Base-by-base conservation (phyloP, 257 asterid species). In the Ehretia macrophylla region DNA sequence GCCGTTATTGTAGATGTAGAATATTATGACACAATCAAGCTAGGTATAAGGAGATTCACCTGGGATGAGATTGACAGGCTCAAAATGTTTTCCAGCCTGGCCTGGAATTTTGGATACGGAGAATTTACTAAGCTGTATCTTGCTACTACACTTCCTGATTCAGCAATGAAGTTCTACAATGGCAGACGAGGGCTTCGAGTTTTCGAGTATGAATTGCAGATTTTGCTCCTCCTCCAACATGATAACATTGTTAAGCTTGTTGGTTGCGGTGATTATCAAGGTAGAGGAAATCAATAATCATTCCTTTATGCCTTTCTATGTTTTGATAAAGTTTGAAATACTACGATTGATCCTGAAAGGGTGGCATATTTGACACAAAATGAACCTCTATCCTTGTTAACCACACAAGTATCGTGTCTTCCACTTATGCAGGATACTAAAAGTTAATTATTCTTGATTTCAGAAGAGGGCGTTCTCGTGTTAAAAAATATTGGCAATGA, bases 61-160 rank as follows among this genome's bases (percentile, higher is more conserved):
- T 74, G 83, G 76, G 65, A 62, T 10, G 75, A 87, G 45, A 62
- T 82, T 39, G 49, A 72, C 66, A 76, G 32, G 22, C 44, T 58
- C 46, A 76, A 81, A 8, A 58, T 23, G 65, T 57, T 70, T 53
- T 84, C 80, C 56, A 65, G 56, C 4, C n/a, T n/a, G n/a, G 32
- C 86, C 18, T 3, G 44, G 9, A 75, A 80, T 27, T 73, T 87
- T n/a, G 95, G 87, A 0, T 73, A 71, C n/a, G 95, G 94, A 32
- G 94, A 92, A 1, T 82, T 78, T 20, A 82, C 90, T 60, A 80
- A 73, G 1, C 93, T 87, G 0, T 82, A 82, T 65, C 79, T 84
- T 9, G n/a, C n/a, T n/a, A 89, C 85, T 47, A 66, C 63, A 4
- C 69, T 68, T 17, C 68, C 74, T 0, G 68, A 73, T 61, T 77